Evolutionary conservation across 2,329 filamentous ascomycete genomes (phyloP).

Genomic region (Aspergillus vadensis): DNA sequence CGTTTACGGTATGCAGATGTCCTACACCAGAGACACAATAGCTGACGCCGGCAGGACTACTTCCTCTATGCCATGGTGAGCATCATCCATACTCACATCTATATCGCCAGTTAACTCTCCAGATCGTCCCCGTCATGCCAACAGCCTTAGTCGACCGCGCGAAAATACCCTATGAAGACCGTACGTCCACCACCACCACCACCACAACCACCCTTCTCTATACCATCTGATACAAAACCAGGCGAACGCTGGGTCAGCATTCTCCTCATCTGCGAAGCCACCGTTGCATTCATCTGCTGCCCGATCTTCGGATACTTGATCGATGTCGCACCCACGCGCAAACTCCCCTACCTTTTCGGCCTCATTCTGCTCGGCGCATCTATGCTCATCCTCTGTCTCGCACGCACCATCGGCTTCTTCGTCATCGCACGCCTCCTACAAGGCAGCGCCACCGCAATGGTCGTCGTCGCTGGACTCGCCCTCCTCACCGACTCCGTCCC

Average conservation of each 20-base stretch:
- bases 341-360: conserved; percentile 60
- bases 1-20: conserved; percentile 29
- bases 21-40: not conserved
- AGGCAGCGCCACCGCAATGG: conserved; percentile 59
- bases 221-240: conserved; percentile 1
- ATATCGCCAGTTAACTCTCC: not conserved
- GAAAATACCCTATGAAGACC: conserved; percentile 26
- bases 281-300: conserved; percentile 30
- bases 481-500: conserved; percentile 62
- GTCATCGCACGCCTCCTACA: conserved; percentile 58
- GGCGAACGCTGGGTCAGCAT: conserved; percentile 35
- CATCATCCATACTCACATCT: not conserved
- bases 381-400: conserved; percentile 58
- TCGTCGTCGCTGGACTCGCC: conserved; percentile 62
- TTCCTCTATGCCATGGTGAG: conserved; percentile 36
- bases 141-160: conserved; percentile 30
- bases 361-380: conserved; percentile 55
- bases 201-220: not conserved
- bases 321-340: conserved; percentile 45
- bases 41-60: conserved; percentile 26
- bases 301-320: conserved; percentile 33
- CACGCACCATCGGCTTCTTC: conserved; percentile 51
- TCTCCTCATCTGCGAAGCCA: conserved; percentile 33
- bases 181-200: conserved; percentile 18
- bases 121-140: conserved; percentile 37